Evolutionary conservation across 1,284 basidiomycete genomes (phyloP).

Genomic region (Pascua sp.): DNA sequence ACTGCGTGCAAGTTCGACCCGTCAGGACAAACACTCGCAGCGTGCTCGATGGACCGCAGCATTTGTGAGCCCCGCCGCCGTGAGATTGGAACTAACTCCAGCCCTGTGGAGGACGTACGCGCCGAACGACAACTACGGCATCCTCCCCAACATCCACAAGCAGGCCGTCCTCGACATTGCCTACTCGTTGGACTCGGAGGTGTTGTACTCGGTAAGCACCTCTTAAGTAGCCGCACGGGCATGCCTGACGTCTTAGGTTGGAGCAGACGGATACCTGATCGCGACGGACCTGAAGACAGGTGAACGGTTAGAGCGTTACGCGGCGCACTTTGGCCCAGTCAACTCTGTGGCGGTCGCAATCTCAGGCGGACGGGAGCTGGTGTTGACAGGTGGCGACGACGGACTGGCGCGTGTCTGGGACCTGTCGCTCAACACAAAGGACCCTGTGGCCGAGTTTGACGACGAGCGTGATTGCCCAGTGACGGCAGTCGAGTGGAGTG

Average conservation of each 20-base stretch:
- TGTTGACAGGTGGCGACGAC: constrained; percentile 83
- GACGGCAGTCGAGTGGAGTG: constrained; percentile 87
- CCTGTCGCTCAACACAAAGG: constrained; percentile 68
- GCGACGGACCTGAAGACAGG: constrained; percentile 46
- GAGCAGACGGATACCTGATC: constrained; percentile 45
- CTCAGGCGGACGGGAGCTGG: constrained; percentile 66
- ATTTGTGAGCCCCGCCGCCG: constrained; percentile 41
- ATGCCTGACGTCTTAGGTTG: constrained; percentile 9
- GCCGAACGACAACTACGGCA: constrained; percentile 50
- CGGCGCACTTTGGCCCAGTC: constrained; percentile 79
- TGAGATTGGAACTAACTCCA: constrained; percentile 11
- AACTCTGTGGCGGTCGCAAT: constrained; percentile 83
- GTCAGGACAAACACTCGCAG: constrained; percentile 48
- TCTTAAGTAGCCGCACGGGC: background rate
- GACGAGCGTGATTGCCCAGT: constrained; percentile 71
- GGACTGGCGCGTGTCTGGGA: constrained; percentile 86
- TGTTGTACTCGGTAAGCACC: constrained; percentile 40
- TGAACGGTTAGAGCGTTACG: constrained; percentile 38
- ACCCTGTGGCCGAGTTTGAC: constrained; percentile 72
- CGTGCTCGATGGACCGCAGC: constrained; percentile 45
- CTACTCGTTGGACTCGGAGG: constrained; percentile 47
- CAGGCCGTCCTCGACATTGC: constrained; percentile 49
- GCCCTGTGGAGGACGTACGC: constrained; percentile 51
- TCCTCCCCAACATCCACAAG: constrained; percentile 49
- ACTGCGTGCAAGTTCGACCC: constrained; percentile 49